Evolutionary conservation across 2,329 filamentous ascomycete genomes (phyloP).

Genomic region (Chrysosporium keratinophilum): DNA sequence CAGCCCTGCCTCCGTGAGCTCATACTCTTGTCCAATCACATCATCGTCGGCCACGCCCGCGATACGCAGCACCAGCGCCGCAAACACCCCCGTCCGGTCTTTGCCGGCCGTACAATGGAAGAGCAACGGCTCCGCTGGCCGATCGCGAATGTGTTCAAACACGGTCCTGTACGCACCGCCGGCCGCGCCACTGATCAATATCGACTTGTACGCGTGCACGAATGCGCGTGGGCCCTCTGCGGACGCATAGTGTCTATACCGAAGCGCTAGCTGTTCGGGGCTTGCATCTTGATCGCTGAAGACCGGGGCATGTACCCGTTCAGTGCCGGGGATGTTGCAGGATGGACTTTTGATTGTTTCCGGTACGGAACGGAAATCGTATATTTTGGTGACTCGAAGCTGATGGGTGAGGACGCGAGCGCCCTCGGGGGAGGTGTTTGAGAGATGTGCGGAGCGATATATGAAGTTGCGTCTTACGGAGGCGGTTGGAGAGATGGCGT

Average conservation of each 20-base stretch:
- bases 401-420: slow-evolving; percentile 39
- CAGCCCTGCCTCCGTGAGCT: slow-evolving; percentile 23
- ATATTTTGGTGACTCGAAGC: slow-evolving; percentile 55
- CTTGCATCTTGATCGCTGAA: slow-evolving; percentile 55
- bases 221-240: slow-evolving; percentile 52
- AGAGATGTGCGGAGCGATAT: slow-evolving; percentile 61
- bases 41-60: slow-evolving; percentile 50
- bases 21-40: slow-evolving; percentile 39
- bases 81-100: slow-evolving; percentile 62
- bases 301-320: slow-evolving; percentile 53
- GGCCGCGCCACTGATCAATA: slow-evolving; percentile 52
- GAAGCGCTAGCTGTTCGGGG: slow-evolving; percentile 51
- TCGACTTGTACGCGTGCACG: slow-evolving; percentile 55
- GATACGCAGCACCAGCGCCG: slow-evolving; percentile 54
- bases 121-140: slow-evolving; percentile 43
- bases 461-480: slow-evolving; percentile 45
- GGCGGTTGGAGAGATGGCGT: slow-evolving; percentile 34
- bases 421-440: slow-evolving; percentile 46
- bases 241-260: slow-evolving; percentile 52
- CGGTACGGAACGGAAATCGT: slow-evolving; percentile 54
- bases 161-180: slow-evolving; percentile 48
- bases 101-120: slow-evolving; percentile 70
- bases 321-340: slow-evolving; percentile 42
- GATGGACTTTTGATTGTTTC: slow-evolving; percentile 34
- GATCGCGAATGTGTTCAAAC: slow-evolving; percentile 47